phyloP scores from a whole-genome alignment of 345 rosid species.

The Anastatica hierochuntica region DNA sequence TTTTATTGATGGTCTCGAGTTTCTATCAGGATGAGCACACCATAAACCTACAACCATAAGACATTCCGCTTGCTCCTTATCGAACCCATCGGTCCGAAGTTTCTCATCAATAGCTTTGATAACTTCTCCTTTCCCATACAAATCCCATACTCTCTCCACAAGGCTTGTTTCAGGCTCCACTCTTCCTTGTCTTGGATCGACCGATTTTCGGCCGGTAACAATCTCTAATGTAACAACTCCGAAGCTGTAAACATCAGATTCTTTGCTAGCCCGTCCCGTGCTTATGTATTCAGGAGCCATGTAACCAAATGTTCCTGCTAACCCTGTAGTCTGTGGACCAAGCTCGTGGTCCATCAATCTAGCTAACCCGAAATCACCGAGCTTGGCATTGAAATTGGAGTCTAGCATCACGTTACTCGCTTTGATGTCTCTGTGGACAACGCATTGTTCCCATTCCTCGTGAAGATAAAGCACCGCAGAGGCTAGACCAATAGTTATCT shows the following conservation, averaged over 20 bases:
- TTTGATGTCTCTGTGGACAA: slow-evolving; percentile 52
- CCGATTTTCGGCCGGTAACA: slow-evolving; percentile 25
- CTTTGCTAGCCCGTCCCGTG: slow-evolving; percentile 35
- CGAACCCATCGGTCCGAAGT: slow-evolving; percentile 7
- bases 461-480: slow-evolving; percentile 49
- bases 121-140: slow-evolving; percentile 16
- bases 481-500: slow-evolving; percentile 38
- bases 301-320: slow-evolving; percentile 41
- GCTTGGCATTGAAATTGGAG: slow-evolving; percentile 44
- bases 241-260: slow-evolving; percentile 30
- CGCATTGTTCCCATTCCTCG: slow-evolving; percentile 60
- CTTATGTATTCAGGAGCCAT: slow-evolving; percentile 36
- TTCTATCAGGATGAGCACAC: slow-evolving; percentile 43
- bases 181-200: slow-evolving; percentile 23
- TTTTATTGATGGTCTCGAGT: slow-evolving; percentile 29
- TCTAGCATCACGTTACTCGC: slow-evolving; percentile 59
- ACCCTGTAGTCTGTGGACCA: slow-evolving; percentile 26
- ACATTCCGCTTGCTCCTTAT: slow-evolving; percentile 26
- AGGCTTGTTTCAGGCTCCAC: slow-evolving; percentile 20
- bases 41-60: slow-evolving; percentile 40
- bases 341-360: slow-evolving; percentile 33
- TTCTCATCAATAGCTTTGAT: slow-evolving; percentile 24
- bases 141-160: slow-evolving; percentile 3
- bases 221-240: slow-evolving; percentile 31
- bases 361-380: slow-evolving; percentile 55